phyloP scores from a whole-genome alignment of 139 green algal species.

The Chlorella sp. region DNA sequence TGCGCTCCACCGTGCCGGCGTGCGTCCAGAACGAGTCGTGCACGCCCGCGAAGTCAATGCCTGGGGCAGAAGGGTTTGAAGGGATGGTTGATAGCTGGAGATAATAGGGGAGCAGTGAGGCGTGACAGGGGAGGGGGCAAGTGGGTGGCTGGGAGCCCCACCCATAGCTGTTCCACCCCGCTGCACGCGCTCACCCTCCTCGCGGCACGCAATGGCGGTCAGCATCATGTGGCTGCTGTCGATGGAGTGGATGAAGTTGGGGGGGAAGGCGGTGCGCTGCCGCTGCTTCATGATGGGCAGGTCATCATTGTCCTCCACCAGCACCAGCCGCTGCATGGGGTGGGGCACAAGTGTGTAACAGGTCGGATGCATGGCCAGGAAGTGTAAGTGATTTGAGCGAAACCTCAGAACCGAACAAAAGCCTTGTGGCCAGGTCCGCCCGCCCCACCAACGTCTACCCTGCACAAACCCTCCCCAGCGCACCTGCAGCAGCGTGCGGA shows the following conservation, averaged over 20 bases:
- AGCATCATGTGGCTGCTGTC: constrained; percentile 99
- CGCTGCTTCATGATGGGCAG: constrained; percentile 56
- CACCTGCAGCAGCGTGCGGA: constrained; percentile 70
- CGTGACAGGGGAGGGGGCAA: background rate
- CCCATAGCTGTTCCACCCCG: background rate
- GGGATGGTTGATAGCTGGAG: background rate
- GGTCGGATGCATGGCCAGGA: background rate
- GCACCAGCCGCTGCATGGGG: constrained; percentile 50
- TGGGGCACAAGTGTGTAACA: too few species aligned
- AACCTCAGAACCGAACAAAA: background rate
- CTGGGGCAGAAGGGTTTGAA: background rate
- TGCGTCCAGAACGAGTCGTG: constrained; percentile 99
- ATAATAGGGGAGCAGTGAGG: background rate
- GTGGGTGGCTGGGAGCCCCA: background rate
- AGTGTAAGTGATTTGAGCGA: background rate
- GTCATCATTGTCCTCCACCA: constrained; percentile 49
- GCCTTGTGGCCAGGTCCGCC: too few species aligned
- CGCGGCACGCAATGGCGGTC: constrained; percentile 82
- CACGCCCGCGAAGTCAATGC: constrained; percentile 90
- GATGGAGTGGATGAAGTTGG: constrained; percentile 98
- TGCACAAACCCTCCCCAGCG: background rate
- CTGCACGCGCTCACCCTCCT: constrained; percentile 32
- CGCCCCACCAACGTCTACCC: background rate
- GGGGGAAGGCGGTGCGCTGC: constrained; percentile 93
- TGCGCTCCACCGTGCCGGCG: constrained; percentile 73